Base-by-base conservation (phyloP, 2,329 filamentous ascomycete genomes). In the Paraphaeosphaeria minitans region DNA sequence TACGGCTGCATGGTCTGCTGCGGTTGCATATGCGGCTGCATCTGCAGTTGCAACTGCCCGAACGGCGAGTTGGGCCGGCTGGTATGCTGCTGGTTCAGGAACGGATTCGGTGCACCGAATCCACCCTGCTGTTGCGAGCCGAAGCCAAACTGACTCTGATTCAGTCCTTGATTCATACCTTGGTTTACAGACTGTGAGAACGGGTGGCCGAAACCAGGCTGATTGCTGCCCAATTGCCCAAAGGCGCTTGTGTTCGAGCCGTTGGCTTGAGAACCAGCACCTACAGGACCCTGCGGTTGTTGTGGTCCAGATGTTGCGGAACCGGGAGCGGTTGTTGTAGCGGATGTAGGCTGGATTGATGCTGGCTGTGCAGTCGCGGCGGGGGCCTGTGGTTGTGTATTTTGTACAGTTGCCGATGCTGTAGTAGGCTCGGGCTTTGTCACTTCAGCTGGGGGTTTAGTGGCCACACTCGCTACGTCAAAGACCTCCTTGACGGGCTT, bases 401-500 rank as follows among this genome's bases (percentile, higher is more conserved):
- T 35, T 29, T 29, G 22, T 13, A 39, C 41, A 46, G 53, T 21
- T 35, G 56, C 27, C 49, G 59, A 64, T 47, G 61, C 39, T 16
- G 56, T 27, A 21, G 60, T 60, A 10, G 65, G 59, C 42, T 72
- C 62, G 21, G 62, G 65, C 39, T 62, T 61, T 37, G 65, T 56
- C n/a, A 55, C 35, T 19, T 47, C 61, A 19, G 64, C 68, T 42
- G 71, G 57, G 45, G 81, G 74, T 72, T 86, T 89, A 12, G 87
- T 84, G 54, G 79, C 29, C 29, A 31, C 81, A 77, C 94, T 93
- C 0, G 90, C 93, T 55, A 91, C 80, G 63, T 89, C 87, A 91
- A 92, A 97, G 0, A 97, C 93, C 76, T 97, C 93, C 10, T 81
- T 85, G 4, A 98, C 92, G 0, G 93, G 87, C 72, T 87, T 88